Conservation (phyloP, 352 stramenopile genomes). For the Phytophthora pseudosyringae region DNA sequence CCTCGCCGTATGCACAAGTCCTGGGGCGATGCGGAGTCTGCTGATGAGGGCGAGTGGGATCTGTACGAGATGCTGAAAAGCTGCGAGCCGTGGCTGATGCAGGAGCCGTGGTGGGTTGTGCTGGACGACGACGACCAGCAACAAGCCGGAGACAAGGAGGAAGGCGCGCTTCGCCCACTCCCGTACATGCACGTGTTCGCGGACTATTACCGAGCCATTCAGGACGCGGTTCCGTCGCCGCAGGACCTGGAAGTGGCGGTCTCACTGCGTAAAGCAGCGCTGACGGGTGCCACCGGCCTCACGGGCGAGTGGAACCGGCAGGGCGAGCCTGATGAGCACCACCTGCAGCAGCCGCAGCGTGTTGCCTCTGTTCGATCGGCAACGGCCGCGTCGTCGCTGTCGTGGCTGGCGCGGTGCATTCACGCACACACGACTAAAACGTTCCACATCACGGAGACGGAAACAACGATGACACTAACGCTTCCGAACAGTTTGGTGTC, state of each 20-base stretch:
- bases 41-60: conserved; percentile 56
- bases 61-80: conserved; percentile 69
- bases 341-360: conserved; percentile 41
- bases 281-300: conserved; percentile 42
- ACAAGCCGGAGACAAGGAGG: conserved; percentile 41
- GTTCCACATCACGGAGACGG: conserved; percentile 67
- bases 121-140: conserved; percentile 52
- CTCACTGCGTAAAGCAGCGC: conserved; percentile 51
- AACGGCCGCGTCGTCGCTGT: conserved; percentile 37
- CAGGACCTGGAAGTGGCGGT: conserved; percentile 52
- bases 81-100: conserved; percentile 58
- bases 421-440: conserved; percentile 58
- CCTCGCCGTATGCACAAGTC: conserved; percentile 51
- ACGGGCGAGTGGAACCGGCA: conserved; percentile 60
- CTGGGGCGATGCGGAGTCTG: conserved; percentile 41
- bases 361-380: conserved; percentile 40
- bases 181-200: conserved; percentile 56
- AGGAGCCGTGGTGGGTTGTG: conserved; percentile 61
- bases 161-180: conserved; percentile 42
- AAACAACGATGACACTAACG: conserved; percentile 61
- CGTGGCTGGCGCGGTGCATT: conserved; percentile 65
- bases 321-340: conserved; percentile 49
- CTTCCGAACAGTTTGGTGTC: conserved; percentile 70
- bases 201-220: conserved; percentile 56
- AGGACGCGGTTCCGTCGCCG: conserved; percentile 45